Base-by-base conservation (phyloP, 2,329 filamentous ascomycete genomes). In the Exophiala sp. region DNA sequence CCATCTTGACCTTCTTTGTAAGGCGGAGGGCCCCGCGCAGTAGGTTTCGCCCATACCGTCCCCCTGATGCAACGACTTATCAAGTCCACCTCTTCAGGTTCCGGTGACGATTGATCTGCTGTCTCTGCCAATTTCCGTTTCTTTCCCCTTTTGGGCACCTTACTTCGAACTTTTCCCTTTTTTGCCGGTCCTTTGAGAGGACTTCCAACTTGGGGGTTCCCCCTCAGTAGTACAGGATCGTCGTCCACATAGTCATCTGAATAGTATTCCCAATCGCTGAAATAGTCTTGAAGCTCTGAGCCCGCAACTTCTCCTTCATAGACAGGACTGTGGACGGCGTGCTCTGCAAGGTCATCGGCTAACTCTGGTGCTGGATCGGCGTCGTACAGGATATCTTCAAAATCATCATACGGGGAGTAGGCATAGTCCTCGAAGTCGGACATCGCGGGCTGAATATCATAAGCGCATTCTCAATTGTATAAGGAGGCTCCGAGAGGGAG, bases 181-280 rank as follows among this genome's bases (percentile, higher is more conserved):
- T 49, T 38, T 48, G 55, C 41, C 46, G 52, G 18, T 19, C 27
- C n/a, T 14, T 30, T 14, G 18, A 37, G 45, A 18, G 29, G 22
- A 22, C 48, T 41, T 41, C 38, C 41, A 16, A 30, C 57, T 47
- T 57, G 55, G 35, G 55, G 58, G 42, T 50, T 50, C 14, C 34
- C 46, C 14, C 48, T 57, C 39, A 58, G 11, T n/a, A 65, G 61
- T 3, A 64, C 66, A 13, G 69, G 65, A 27, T 72, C 70, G 45
- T 71, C 68, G 37, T 72, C 70, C 50, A 69, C 67, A 56, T 70
- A 72, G 50, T 72, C 70, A 45, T 72, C 70, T 11, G 69, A 68
- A 38, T 70, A 66, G 22, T 72, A 70, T 39, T 71, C 70, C 68
- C 70, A 72, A 55, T 73, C 71, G 43, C 67, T 70, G 58, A 64